Evolutionary conservation across 805 yeast species (phyloP), one percentile per base, ranked within the genome.

Genomic region (Debaryomyces tyrocola): DNA sequence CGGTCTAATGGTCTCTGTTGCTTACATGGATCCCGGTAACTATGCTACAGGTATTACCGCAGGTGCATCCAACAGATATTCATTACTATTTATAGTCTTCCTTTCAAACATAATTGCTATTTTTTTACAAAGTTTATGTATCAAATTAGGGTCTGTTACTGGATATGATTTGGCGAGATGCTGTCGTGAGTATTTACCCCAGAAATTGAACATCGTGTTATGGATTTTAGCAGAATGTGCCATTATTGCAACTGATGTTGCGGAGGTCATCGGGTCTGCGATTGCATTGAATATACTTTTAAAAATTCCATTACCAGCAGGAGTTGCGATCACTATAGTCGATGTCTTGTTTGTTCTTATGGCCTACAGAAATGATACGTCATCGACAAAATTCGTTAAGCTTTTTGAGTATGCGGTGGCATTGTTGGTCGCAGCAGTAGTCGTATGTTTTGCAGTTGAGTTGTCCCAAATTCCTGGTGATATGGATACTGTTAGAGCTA

Each of bases 11-110:
- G 70, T 75, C 9, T 60, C 74, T 20, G 80, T 75, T 33, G 78
- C 80, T 2, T 76, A 76, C 52, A 75, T 76, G 75, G 81, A 76
- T 52, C 81, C 81, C 10, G 81, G 81, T 56, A 76, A 76, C 52
- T 74, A 76, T 50, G 74, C 80, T 21, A 75, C 80, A 1, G 77
- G 75, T 47, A 61, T 73, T 36, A 62, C 73, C 9, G 80, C 78
- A 4, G 81, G 81, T 48, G 74, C 81, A 1, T 54, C 68, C 21
- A 74, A 75, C 50, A 54, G 59, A 48, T 76, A 59, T 53, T 66
- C 78, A 9, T 61, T 76, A 35, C 60, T 76, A 20, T 75, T 73
- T 48, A 61, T 76, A 44, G 73, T 74, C 37, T 57, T 76, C 3
- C 44, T 74, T 17, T 70, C 79, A 36, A 75, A 72, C 50, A 33